Evolutionary conservation across 805 yeast genomes (phyloP).

Genomic region (Teunomyces kruisii): DNA sequence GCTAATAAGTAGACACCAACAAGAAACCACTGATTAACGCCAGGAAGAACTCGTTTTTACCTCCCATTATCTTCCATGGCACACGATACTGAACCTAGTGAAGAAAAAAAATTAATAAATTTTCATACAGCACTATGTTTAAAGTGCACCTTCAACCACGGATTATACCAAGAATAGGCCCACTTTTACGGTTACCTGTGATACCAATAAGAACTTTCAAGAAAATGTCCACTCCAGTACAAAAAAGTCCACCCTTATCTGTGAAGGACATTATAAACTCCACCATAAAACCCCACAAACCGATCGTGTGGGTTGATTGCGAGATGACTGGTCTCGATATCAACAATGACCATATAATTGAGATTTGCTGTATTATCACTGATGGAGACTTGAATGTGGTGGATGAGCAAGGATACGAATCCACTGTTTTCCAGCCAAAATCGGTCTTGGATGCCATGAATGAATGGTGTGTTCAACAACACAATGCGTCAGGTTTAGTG

Average conservation of each 20-base stretch:
- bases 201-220: background rate
- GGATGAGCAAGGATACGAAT: conserved; percentile 73
- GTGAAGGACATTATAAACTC: conserved; percentile 2
- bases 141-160: background rate
- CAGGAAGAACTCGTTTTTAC: too few relatives aligned
- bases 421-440: conserved; percentile 71
- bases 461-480: conserved; percentile 86
- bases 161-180: background rate
- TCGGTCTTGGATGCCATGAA: conserved; percentile 68
- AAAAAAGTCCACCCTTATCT: background rate
- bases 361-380: conserved; percentile 87
- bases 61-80: too few relatives aligned
- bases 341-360: conserved; percentile 76
- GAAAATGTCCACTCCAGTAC: background rate
- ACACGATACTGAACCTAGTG: background rate
- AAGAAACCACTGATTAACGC: too few relatives aligned
- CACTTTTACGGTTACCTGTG: background rate
- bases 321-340: conserved; percentile 96
- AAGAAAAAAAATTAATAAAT: background rate
- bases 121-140: background rate
- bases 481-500: conserved; percentile 74
- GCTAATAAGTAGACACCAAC: too few relatives aligned
- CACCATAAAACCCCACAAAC: conserved; percentile 17
- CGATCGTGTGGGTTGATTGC: conserved; percentile 93
- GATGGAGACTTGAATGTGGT: conserved; percentile 74